Evolutionary conservation across 441 rosid genomes (phyloP).

Genomic region (Erysimum cheiri): DNA sequence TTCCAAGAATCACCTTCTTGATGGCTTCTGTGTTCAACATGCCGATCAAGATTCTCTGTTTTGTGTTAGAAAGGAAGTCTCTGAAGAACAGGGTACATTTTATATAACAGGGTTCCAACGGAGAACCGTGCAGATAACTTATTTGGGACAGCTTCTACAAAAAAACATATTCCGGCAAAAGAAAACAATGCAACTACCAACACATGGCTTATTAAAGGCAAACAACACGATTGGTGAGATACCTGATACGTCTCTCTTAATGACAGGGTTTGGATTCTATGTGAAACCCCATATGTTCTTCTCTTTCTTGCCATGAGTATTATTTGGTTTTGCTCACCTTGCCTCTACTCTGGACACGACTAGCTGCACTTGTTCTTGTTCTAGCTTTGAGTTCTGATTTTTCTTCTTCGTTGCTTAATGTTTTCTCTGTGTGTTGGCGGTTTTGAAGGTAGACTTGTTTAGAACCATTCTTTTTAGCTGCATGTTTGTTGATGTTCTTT

Average conservation of each 20-base stretch:
- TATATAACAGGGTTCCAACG: constrained; percentile 37
- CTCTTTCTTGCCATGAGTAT: not conserved
- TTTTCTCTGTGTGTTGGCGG: constrained; percentile 44
- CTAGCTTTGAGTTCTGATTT: constrained; percentile 46
- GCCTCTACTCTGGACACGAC: constrained; percentile 51
- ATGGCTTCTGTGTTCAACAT: constrained; percentile 32
- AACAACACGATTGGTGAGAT: constrained; percentile 42
- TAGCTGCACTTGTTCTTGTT: constrained; percentile 49
- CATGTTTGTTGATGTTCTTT: constrained; percentile 46
- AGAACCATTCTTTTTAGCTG: constrained; percentile 40
- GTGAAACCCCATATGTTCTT: constrained; percentile 26
- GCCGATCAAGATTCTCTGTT: constrained; percentile 32
- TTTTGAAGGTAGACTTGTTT: constrained; percentile 49
- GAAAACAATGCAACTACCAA: constrained; percentile 38
- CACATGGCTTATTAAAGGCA: constrained; percentile 42
- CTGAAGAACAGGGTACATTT: constrained; percentile 38
- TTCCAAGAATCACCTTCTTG: constrained; percentile 25
- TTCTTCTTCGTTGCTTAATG: constrained; percentile 42
- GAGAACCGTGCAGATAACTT: constrained; percentile 39
- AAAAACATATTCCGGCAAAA: constrained; percentile 37
- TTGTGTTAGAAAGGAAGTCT: constrained; percentile 20
- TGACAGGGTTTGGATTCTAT: constrained; percentile 32
- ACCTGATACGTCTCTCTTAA: constrained; percentile 29
- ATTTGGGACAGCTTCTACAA: constrained; percentile 33
- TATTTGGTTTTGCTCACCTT: constrained; percentile 50